A percentile compares a stretch with the other conserved stretches of the same genome.
Conservation (phyloP, 2,329 filamentous ascomycete genomes). For the Rosellinia necatrix region DNA sequence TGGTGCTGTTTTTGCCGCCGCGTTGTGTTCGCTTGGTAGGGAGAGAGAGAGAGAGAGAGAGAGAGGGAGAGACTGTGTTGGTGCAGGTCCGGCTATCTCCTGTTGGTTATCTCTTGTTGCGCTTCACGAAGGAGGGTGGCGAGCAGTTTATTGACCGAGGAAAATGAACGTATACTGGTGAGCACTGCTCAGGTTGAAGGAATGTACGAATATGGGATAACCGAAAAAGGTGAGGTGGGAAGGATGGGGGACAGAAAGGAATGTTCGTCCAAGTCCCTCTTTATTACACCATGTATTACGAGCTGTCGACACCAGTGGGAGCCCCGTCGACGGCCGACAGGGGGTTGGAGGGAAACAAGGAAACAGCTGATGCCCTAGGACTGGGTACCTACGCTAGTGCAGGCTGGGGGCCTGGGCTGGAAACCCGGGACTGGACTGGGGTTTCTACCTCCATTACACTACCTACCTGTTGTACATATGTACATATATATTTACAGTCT, state of each 20-base stretch:
- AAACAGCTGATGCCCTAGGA: too few species aligned
- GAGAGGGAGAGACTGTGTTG: neutral
- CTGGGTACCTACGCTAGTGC: too few species aligned
- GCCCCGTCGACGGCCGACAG: too few species aligned
- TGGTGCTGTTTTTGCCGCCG: constrained; percentile 7
- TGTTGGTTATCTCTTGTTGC: constrained; percentile 7
- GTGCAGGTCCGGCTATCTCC: neutral
- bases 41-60: too few species aligned
- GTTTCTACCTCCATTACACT: too few species aligned
- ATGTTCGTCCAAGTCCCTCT: constrained; percentile 13
- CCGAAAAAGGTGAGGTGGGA: constrained; percentile 18
- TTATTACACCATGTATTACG: constrained; percentile 17
- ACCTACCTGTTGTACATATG: too few species aligned
- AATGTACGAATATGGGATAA: constrained; percentile 33
- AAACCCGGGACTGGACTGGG: too few species aligned
- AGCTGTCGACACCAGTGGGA: too few species aligned
- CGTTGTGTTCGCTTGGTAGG: too few species aligned
- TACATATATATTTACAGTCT: too few species aligned
- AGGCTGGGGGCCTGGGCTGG: too few species aligned
- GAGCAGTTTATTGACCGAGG: constrained; percentile 28
- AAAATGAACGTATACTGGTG: constrained; percentile 43
- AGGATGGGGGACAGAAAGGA: constrained; percentile 15
- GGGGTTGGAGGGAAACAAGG: too few species aligned
- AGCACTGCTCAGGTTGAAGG: constrained; percentile 43
- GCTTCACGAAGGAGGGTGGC: constrained; percentile 38